Conservation (phyloP, 441 rosid species). For the Gossypium trilobum region DNA sequence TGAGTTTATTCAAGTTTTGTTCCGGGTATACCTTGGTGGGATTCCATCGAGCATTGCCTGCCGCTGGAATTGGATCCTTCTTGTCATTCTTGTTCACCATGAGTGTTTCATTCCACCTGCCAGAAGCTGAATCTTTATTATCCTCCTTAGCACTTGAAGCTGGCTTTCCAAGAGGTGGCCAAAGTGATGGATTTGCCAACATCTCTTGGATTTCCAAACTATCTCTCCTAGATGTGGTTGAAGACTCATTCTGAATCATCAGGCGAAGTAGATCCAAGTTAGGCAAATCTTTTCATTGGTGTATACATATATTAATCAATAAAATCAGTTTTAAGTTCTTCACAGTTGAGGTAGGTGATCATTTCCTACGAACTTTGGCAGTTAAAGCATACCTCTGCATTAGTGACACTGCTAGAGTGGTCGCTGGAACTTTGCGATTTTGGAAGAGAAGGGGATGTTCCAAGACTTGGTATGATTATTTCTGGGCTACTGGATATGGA, state of each 20-base stretch:
- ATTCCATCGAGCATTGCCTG: constrained; percentile 26
- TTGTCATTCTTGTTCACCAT: constrained; percentile 39
- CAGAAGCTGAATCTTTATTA: constrained; percentile 38
- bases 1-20: constrained; percentile 19
- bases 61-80: constrained; percentile 29
- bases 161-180: constrained; percentile 30
- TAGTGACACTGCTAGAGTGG: constrained; percentile 22
- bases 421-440: constrained; percentile 34
- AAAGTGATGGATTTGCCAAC: constrained; percentile 33
- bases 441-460: constrained; percentile 37
- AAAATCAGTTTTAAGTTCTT: not conserved
- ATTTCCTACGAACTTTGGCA: not conserved
- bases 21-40: constrained; percentile 37
- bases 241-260: constrained; percentile 35
- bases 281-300: not conserved
- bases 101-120: constrained; percentile 54
- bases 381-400: constrained; percentile 38
- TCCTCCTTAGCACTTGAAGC: constrained; percentile 30
- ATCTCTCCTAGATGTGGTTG: constrained; percentile 36
- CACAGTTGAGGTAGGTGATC: not conserved
- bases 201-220: constrained; percentile 48
- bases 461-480: constrained; percentile 27
- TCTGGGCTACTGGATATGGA: constrained; percentile 38
- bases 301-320: not conserved
- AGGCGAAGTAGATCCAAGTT: constrained; percentile 13